Evolutionary conservation across 805 yeast species (phyloP).

Genomic region (Wickerhamiella vanderwaltii): DNA sequence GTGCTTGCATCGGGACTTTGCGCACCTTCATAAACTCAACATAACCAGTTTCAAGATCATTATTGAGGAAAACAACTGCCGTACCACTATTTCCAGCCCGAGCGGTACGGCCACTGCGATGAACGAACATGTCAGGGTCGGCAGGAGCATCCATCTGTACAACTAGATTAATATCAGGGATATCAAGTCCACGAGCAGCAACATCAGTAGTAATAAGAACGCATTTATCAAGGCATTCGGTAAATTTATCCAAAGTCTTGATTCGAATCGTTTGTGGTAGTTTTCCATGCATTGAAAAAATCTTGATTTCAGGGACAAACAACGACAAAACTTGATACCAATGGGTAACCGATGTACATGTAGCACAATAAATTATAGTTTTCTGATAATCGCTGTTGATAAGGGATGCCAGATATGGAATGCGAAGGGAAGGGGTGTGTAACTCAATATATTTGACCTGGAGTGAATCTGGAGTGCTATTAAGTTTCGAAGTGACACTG

Average conservation of each 20-base stretch:
- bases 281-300: conserved; percentile 84
- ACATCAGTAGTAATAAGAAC: conserved; percentile 88
- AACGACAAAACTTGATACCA: conserved; percentile 30
- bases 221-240: conserved; percentile 36
- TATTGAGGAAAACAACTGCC: conserved; percentile 60
- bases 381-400: conserved; percentile 41
- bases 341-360: conserved; percentile 72
- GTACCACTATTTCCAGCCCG: conserved; percentile 77
- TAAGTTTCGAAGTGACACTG: conserved; percentile 40
- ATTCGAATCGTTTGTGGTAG: conserved; percentile 67
- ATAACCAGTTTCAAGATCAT: conserved; percentile 71
- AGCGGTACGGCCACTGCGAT: conserved; percentile 92
- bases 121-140: conserved; percentile 82
- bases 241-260: conserved; percentile 54
- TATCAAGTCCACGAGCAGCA: conserved; percentile 95
- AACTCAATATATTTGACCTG: conserved; percentile 41
- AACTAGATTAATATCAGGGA: conserved; percentile 88
- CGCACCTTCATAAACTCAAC: conserved; percentile 69
- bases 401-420: conserved; percentile 39
- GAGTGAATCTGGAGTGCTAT: conserved; percentile 38
- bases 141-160: conserved; percentile 93
- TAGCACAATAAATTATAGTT: conserved; percentile 84
- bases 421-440: conserved; percentile 31
- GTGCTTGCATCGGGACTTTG: conserved; percentile 39
- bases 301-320: conserved; percentile 24